phyloP scores from a whole-genome alignment of 1,284 basidiomycete species.

The Fomitopsis schrenkii region DNA sequence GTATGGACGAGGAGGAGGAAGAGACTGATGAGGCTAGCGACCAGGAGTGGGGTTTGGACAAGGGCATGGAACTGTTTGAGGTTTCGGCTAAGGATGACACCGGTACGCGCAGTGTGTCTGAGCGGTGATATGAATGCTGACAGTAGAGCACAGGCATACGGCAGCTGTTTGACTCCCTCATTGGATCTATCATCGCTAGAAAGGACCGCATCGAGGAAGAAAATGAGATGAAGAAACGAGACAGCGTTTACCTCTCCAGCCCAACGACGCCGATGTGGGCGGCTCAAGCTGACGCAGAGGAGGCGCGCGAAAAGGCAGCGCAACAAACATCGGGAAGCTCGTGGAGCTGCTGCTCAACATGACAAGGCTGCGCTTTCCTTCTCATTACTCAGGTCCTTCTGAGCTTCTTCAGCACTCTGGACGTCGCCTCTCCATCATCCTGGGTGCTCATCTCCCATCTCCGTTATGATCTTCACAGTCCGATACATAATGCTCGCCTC shows the following conservation, averaged over 20 bases:
- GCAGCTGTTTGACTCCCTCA: conserved; percentile 71
- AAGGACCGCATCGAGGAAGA: conserved; percentile 77
- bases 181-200: conserved; percentile 69
- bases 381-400: conserved; percentile 4
- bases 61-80: conserved; percentile 81
- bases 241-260: conserved; percentile 72
- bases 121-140: conserved; percentile 5
- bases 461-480: conserved; percentile 7
- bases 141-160: conserved; percentile 54
- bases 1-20: conserved; percentile 64
- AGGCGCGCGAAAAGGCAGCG: conserved; percentile 61
- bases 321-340: conserved; percentile 39
- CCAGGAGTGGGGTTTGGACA: conserved; percentile 71
- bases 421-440: not conserved
- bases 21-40: conserved; percentile 49
- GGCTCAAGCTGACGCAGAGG: conserved; percentile 76
- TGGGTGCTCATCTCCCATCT: not conserved
- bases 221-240: conserved; percentile 71
- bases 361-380: conserved; percentile 12
- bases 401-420: conserved; percentile 1
- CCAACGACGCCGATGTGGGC: conserved; percentile 65
- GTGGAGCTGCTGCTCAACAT: conserved; percentile 65
- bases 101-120: conserved; percentile 43
- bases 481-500: not conserved
- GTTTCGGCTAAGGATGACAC: conserved; percentile 81